A percentile compares a stretch with the other conserved stretches of the same genome.
These are phyloP conservation scores for Sporothrix euskadiensis DNA, from an alignment of 2,329 filamentous ascomycete genomes.

Conservation along the genomic window DNA sequence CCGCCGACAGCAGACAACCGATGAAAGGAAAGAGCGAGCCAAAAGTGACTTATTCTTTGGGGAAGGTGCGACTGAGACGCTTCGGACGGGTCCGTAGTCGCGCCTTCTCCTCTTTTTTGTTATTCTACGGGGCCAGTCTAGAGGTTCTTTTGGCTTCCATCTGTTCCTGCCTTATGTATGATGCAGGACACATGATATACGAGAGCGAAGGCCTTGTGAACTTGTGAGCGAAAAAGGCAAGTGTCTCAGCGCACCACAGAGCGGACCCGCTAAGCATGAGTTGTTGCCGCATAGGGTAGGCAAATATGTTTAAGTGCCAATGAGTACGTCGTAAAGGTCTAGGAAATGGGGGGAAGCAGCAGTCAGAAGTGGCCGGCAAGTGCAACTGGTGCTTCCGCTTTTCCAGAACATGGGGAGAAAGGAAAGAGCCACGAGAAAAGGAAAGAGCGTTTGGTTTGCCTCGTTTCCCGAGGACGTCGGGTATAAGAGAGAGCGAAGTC, in stretches of 20 bases:
- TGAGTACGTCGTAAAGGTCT: no score
- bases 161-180: conserved; percentile 7
- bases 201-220: not conserved
- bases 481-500: not conserved
- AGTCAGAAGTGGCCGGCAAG: not conserved
- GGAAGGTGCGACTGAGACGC: not conserved
- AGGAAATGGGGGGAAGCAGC: not conserved
- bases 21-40: not conserved
- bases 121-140: conserved; percentile 7
- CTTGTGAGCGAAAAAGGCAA: not conserved
- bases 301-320: not conserved
- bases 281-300: not conserved
- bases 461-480: not conserved
- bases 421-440: not conserved
- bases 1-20: conserved; percentile 20
- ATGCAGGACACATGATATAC: not conserved
- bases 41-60: not conserved
- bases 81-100: not conserved
- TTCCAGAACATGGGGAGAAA: conserved; percentile 5
- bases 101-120: conserved; percentile 7
- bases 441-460: not conserved
- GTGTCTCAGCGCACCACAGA: not conserved
- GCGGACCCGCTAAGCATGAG: not conserved
- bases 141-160: conserved; percentile 23
- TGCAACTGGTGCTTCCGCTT: not conserved